Base-by-base conservation (phyloP, 2,329 filamentous ascomycete genomes). In the Cordyceps sp. region DNA sequence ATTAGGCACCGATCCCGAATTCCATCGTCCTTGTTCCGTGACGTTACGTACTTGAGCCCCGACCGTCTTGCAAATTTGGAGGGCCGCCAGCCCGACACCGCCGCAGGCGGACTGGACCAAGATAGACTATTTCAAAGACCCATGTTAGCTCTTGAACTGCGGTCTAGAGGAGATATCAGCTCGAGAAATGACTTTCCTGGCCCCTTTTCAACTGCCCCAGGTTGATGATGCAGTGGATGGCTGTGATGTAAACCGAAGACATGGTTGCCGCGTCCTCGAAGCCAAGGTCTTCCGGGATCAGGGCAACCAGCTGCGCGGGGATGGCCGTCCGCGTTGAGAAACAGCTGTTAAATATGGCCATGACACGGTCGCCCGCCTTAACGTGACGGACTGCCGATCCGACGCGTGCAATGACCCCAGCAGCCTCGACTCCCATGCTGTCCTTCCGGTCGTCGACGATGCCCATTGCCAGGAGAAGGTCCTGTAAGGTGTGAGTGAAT, bases 211-310 rank as follows among this genome's bases (percentile, higher is more conserved):
- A 16, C 12, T 29, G 13, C 2, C 35, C 42, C 2, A 39, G 7
- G 12, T 37, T 32, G 2, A 42, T 12, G 0, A 44, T 23, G 1
- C 33, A 22, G 6, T 38, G 26, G 10, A 51, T 45, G 0, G 48
- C 54, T 0, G 57, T 61, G 2, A 31, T 29, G 29, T 42, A 58
- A 1, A 47, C 45, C 2, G 49, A 34, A 0, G 54, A 52, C 23
- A 59, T 41, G 0, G 52, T 46, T 2, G 50, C 53, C 1, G 49
- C 57, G 3, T 47, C 42, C 8, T 48, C 46, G 14, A 57, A 56
- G 3, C 32, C 36, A 36, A 61, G 42, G 18, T 27, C 29, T 5
- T 47, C 45, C 0, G 55, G 53, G 4, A 64, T 54, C 5, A 44
- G 42, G 28, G 37, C 44, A 0, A 45, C 42, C 14, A 26, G 33